Conservation (phyloP, 768 basidiomycete species). For the Lentinula guzmanii region DNA sequence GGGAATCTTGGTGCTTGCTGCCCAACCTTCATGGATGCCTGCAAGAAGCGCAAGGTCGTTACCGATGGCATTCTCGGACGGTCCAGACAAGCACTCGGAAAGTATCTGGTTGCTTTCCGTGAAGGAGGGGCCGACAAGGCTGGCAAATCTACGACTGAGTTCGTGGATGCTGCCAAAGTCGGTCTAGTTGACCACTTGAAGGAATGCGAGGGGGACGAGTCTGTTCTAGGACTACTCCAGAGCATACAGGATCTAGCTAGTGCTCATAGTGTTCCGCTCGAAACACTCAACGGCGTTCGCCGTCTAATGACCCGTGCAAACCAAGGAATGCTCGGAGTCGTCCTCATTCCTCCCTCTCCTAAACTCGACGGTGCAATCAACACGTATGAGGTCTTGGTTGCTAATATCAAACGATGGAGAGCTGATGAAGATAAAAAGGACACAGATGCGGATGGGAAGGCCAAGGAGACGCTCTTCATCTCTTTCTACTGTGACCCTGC, state of each 20-base stretch:
- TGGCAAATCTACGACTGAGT: background rate
- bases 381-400: constrained; percentile 5
- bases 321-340: constrained; percentile 6
- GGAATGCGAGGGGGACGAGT: constrained; percentile 7
- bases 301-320: constrained; percentile 1
- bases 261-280: constrained; percentile 1
- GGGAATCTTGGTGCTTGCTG: constrained; percentile 2
- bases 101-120: constrained; percentile 2
- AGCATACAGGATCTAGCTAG: background rate
- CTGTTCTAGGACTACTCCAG: constrained; percentile 8
- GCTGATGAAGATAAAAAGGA: constrained; percentile 8
- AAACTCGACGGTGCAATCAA: constrained; percentile 7
- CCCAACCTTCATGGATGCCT: constrained; percentile 6
- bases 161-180: background rate
- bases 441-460: background rate
- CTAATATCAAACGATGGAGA: constrained; percentile 7
- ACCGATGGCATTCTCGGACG: constrained; percentile 3
- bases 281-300: constrained; percentile 2
- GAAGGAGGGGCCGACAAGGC: background rate
- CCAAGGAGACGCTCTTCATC: constrained; percentile 5
- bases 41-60: constrained; percentile 3
- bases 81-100: constrained; percentile 1
- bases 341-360: constrained; percentile 9
- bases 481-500: constrained; percentile 7
- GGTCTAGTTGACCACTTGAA: background rate